Evolutionary conservation across 495 filamentous ascomycete genomes (phyloP).

Genomic region (Penicillium fimorum): DNA sequence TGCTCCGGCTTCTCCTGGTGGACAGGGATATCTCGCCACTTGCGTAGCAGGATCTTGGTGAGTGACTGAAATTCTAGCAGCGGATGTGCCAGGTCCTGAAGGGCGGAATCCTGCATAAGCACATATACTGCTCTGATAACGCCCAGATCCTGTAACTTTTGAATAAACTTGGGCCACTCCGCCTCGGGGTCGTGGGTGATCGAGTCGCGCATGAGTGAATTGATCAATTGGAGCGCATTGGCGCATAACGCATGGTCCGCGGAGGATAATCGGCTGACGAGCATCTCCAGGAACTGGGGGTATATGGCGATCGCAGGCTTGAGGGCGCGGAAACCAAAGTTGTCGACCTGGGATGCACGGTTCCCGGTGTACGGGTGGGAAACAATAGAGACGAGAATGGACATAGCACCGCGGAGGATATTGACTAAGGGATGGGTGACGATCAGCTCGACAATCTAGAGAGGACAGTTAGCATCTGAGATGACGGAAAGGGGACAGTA

Average conservation of each 20-base stretch:
- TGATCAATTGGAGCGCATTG: constrained; percentile 92
- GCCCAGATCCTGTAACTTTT: constrained; percentile 85
- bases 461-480: neutral
- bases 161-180: constrained; percentile 96
- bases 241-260: constrained; percentile 96
- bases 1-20: constrained; percentile 88
- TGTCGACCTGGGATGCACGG: constrained; percentile 45
- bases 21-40: constrained; percentile 84
- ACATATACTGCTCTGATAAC: constrained; percentile 88
- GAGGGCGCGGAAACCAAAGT: constrained; percentile 82
- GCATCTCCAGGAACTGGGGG: constrained; percentile 91
- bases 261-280: constrained; percentile 82
- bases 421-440: constrained; percentile 97
- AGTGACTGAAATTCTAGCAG: constrained; percentile 90
- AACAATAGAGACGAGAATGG: constrained; percentile 89
- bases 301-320: constrained; percentile 89
- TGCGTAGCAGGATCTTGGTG: constrained; percentile 84
- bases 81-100: constrained; percentile 93
- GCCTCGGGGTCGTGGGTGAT: constrained; percentile 72
- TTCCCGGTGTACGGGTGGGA: constrained; percentile 66
- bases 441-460: constrained; percentile 84
- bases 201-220: constrained; percentile 90
- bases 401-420: constrained; percentile 94
- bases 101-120: constrained; percentile 87
- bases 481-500: neutral